phyloP scores from a whole-genome alignment of 176 grass and related monocot species.

The Bolboschoenus planiculmis region DNA sequence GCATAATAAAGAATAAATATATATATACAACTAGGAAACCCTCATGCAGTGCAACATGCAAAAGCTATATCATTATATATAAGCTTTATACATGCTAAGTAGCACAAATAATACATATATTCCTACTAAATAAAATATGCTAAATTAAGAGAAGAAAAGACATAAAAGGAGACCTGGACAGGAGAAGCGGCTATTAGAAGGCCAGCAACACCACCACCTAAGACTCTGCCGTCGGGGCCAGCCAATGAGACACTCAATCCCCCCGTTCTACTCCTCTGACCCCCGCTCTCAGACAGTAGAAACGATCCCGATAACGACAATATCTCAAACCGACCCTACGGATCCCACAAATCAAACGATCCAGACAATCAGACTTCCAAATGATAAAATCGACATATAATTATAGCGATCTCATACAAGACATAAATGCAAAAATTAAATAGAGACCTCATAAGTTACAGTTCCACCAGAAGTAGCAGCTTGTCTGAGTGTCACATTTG shows the following conservation, averaged over 20 bases:
- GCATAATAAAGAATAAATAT: not conserved
- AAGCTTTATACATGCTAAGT: not conserved
- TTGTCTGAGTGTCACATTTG: constrained; percentile 93
- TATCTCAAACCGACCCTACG: constrained; percentile 90
- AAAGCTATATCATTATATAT: not conserved
- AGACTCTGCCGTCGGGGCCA: constrained; percentile 76
- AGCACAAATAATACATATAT: not conserved
- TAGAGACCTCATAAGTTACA: constrained; percentile 92
- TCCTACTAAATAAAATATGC: not conserved
- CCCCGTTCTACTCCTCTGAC: constrained; percentile 75
- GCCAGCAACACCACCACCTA: constrained; percentile 88
- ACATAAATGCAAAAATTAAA: constrained; percentile 5
- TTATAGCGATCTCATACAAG: not conserved
- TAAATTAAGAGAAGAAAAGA: not conserved
- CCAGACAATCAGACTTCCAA: not conserved
- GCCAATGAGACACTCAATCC: constrained; percentile 89
- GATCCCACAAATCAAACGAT: not conserved
- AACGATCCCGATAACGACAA: constrained; percentile 84
- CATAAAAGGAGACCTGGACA: constrained; percentile 53
- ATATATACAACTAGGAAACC: not conserved
- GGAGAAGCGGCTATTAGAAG: constrained; percentile 89
- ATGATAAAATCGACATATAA: not conserved
- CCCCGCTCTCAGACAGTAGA: constrained; percentile 57
- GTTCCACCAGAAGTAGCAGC: constrained; percentile 95
- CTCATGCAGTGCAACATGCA: not conserved